These are phyloP conservation scores for Pythium brassicae DNA, from an alignment of 352 stramenopile genomes.

Conservation along the genomic window DNA sequence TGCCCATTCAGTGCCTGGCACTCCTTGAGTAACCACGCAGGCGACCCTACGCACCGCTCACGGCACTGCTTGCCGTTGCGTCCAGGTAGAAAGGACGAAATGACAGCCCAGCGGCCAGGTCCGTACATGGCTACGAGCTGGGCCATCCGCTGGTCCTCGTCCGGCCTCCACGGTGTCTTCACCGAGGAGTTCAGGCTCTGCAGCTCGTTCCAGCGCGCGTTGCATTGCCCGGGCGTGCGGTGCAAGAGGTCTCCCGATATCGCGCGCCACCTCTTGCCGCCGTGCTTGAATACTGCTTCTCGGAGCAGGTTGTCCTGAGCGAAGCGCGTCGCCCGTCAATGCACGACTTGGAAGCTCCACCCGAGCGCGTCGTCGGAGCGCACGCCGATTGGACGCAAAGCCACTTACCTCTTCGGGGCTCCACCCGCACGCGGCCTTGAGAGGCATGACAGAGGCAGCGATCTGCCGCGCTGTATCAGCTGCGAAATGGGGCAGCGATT, in stretches of 20 bases:
- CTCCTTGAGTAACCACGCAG: too few species aligned
- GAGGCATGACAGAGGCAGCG: too few species aligned
- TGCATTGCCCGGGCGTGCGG: slow-evolving; percentile 51
- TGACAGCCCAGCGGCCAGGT: slow-evolving; percentile 72
- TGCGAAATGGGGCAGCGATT: too few species aligned
- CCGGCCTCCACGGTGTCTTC: slow-evolving; percentile 62
- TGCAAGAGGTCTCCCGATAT: slow-evolving; percentile 48
- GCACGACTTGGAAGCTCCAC: too few species aligned
- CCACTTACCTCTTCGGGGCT: too few species aligned
- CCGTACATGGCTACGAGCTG: slow-evolving; percentile 51
- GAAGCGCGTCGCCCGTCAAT: too few species aligned
- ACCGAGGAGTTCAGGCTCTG: slow-evolving; percentile 50
- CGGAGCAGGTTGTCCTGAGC: slow-evolving; percentile 64
- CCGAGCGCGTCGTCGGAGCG: too few species aligned
- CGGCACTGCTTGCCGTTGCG: slow-evolving; percentile 88
- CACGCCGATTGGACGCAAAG: too few species aligned
- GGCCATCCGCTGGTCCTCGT: slow-evolving; percentile 59
- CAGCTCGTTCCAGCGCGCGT: slow-evolving; percentile 64
- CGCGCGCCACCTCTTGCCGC: slow-evolving; percentile 76
- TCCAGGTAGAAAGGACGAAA: slow-evolving; percentile 75
- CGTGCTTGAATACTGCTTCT: slow-evolving; percentile 59
- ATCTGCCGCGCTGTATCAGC: too few species aligned
- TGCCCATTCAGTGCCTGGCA: background rate
- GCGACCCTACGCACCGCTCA: slow-evolving; percentile 63
- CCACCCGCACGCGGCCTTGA: too few species aligned